phyloP scores from a whole-genome alignment of 2,329 filamentous ascomycete species.

The Atkinsonella hypoxylon region DNA sequence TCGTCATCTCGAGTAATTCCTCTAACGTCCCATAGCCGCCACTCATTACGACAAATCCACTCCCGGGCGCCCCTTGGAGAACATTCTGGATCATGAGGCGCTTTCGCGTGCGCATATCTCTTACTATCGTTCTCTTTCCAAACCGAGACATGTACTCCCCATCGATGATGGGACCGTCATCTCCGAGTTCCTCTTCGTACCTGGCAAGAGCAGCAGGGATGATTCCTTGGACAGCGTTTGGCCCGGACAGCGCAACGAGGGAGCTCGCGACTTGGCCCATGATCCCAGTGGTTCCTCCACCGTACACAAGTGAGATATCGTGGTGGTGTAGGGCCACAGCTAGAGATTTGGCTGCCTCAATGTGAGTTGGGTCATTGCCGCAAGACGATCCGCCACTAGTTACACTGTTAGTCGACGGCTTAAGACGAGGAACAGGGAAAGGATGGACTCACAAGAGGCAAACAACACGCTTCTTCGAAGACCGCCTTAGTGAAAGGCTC shows the following conservation, averaged over 20 bases:
- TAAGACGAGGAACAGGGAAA: not conserved
- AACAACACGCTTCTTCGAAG: not conserved
- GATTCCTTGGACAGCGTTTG: constrained; percentile 74
- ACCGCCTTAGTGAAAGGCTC: not conserved
- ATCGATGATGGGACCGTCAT: constrained; percentile 12
- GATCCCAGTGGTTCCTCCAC: constrained; percentile 80
- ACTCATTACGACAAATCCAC: constrained; percentile 77
- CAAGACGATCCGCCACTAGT: constrained; percentile 13
- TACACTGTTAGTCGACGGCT: not conserved
- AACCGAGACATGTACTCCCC: constrained; percentile 44
- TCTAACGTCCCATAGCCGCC: constrained; percentile 91
- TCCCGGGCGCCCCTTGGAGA: constrained; percentile 65
- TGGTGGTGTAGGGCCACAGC: constrained; percentile 60
- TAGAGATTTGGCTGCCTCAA: constrained; percentile 65
- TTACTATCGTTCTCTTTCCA: constrained; percentile 74
- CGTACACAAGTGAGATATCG: constrained; percentile 77
- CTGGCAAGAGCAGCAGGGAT: constrained; percentile 74
- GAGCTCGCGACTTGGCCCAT: constrained; percentile 89
- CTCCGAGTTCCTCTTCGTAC: constrained; percentile 53
- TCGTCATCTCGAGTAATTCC: constrained; percentile 79
- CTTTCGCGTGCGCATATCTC: constrained; percentile 93
- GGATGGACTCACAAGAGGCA: not conserved
- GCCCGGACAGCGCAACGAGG: constrained; percentile 70
- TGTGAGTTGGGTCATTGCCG: constrained; percentile 60
- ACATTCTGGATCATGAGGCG: constrained; percentile 82